Base-by-base conservation (phyloP, 2,329 filamentous ascomycete genomes). In the Monilinia fructigena region DNA sequence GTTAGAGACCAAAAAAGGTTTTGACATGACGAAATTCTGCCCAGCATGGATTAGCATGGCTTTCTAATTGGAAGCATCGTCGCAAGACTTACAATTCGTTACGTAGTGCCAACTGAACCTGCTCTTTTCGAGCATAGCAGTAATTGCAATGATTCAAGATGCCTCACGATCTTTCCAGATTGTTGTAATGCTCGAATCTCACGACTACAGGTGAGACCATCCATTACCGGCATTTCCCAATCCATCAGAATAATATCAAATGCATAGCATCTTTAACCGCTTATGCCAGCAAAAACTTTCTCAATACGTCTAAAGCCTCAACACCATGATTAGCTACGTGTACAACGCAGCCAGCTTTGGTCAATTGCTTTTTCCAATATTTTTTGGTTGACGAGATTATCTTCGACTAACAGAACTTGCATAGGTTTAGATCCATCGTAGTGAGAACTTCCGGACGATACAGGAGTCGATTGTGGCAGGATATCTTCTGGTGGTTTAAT, bases 171-270 rank as follows among this genome's bases (percentile, higher is more conserved):
- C 68, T 80, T 80, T 11, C 84, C 84, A 45, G 79, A 69, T 78
- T 79, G n/a, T 83, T 85, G 61, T 66, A 89, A 76, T 68, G 85
- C 81, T 20, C 89, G 82, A 65, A 92, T 90, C 54, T 82, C 81
- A 42, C 82, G 81, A 16, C 87, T 88, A 73, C 88, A 89, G 1
- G 86, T 85, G 66, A 89, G 78, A 0, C 89, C 89, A 71, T 91
- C 88, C 81, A 89, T 89, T 20, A 91, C 78, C 1, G 89, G 89
- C 89, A 92, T 91, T 74, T 91, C 88, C 71, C 90, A 86, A 72
- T 92, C 89, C 89, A 92, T 92, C 26, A 92, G 79, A 23, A 92
- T 85, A 5, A 91, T 80, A 60, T 84, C 31, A 89, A 77, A 1
- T 80, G 78, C 35, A 81, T 72, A 4, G 55, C 63, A 8, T 65